phyloP scores from a whole-genome alignment of 1,284 basidiomycete genomes.

The Sanghuangporus sanghuang region DNA sequence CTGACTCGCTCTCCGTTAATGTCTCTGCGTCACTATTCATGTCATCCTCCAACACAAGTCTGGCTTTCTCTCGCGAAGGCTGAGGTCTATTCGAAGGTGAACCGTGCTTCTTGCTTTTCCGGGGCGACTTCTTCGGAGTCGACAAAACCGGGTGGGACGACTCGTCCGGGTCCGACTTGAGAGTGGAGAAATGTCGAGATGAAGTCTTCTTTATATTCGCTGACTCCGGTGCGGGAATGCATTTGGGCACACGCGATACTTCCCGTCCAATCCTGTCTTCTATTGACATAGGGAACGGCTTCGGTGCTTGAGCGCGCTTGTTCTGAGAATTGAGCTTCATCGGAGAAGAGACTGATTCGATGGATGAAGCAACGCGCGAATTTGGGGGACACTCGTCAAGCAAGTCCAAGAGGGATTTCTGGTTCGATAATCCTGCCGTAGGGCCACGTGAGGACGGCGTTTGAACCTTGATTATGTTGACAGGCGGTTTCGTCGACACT shows the following conservation, averaged over 20 bases:
- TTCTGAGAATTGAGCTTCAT: neutral
- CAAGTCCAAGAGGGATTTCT: neutral
- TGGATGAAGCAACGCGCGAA: neutral
- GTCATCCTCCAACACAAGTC: neutral
- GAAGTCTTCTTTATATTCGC: neutral
- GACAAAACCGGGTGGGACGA: neutral
- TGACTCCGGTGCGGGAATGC: neutral
- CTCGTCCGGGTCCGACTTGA: neutral
- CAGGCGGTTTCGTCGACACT: neutral
- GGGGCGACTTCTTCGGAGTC: slow-evolving; percentile 11
- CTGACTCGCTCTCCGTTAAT: neutral
- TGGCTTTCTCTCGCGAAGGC: neutral
- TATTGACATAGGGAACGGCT: slow-evolving; percentile 1
- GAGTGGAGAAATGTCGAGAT: neutral
- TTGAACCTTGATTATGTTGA: neutral
- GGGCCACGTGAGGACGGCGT: neutral
- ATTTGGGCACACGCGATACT: neutral
- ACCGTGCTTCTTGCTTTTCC: neutral
- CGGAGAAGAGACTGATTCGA: neutral
- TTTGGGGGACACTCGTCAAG: neutral
- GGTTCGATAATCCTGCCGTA: neutral
- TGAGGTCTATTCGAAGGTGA: neutral
- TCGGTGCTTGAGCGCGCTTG: neutral
- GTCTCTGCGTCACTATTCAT: neutral
- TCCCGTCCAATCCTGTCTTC: neutral